Base-by-base conservation (phyloP, 2,329 filamentous ascomycete species). In the Aspergillus aculeatinus region DNA sequence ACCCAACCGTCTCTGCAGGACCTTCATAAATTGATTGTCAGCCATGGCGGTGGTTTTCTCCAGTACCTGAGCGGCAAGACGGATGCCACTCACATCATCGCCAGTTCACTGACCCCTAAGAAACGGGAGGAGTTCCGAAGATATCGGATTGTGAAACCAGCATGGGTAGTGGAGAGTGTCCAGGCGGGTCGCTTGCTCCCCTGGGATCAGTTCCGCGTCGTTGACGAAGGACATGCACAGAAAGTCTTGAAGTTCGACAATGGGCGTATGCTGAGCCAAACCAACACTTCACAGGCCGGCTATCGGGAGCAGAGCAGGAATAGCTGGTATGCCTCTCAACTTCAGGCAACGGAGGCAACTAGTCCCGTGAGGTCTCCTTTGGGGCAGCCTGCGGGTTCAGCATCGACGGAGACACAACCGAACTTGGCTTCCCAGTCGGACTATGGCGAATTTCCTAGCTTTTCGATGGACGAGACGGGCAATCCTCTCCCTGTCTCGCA, bases 31-130 rank as follows among this genome's bases (percentile, higher is more conserved):
- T 83, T 96, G 61, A 89, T 99, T 58, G 94, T 99, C 19, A 86
- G 89, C 67, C 88, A 98, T 84, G 95, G 95, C n/a, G 96, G 93
- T 33, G 91, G 90, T 0, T 98, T 96, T 68, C 83, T 97, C 62
- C 95, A 99, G 74, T 98, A 98, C 70, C 81, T 99, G 11, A 93
- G 97, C 74, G 90, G 88, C 42, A 99, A 99, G 79, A 98, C 94
- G 0, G 89, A 90, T 73, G 94, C 92, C 0, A 99, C 96, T 0
- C 94, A 99, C 73, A 96, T 99, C 66, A 92, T 99, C 68, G 93
- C 94, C 3, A 94, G 92, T 55, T 89, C 86, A 56, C 80, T 99
- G 23, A 95, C 95, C 0, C 93, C 92, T 0, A 98, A 97, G 79
- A 99, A 99, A 76, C 87, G 87, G 29, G 86, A 94, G 57, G 95